Evolutionary conservation across 441 rosid species (phyloP), one percentile per base, ranked within the genome.

Genomic region (Populus hybrid): DNA sequence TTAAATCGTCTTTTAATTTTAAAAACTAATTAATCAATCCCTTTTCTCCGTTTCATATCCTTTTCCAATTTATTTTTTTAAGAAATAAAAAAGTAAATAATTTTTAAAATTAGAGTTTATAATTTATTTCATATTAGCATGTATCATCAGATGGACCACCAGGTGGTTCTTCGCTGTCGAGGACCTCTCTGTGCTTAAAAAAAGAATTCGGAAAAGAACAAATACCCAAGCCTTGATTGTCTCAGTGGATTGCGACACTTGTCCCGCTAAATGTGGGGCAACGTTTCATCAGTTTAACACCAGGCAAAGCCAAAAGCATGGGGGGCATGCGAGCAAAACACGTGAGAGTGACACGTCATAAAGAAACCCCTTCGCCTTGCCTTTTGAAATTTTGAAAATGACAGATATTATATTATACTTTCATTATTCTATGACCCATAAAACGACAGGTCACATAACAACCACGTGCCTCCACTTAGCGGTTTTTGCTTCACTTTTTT

Each of bases 311-410:
- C 75, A 57, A n/a, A 40, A 11, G 36, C 57, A 57, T 9, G 3
- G 10, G 16, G 18, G 6, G 46, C 68, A 8, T 28, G 36, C 40
- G 67, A 64, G 42, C 26, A 4, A 32, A 32, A 18, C 79, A 35
- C 79, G 74, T 61, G 79, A 79, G 72, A 61, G 20, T 6, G 73
- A 38, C 78, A 70, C 73, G 72, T 73, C 73, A 71, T 69, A 64
- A 21, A 26, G 23, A 64, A 69, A 34, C 28, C 63, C n/a, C 10
- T 4, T 1, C 3, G 12, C 34, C 73, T 28, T 28, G 30, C n/a
- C 40, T 23, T 8, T 66, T 23, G 12, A 66, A 66, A 66, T 26
- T 8, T 5, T 26, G 16, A 23, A 28, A 67, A 30, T 11, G n/a
- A 67, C 40, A 32, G 36, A 67, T 67, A 14, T 1, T 61, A 30